Conservation (phyloP, 2,329 filamentous ascomycete genomes). For the Colletotrichum chlorophyti region DNA sequence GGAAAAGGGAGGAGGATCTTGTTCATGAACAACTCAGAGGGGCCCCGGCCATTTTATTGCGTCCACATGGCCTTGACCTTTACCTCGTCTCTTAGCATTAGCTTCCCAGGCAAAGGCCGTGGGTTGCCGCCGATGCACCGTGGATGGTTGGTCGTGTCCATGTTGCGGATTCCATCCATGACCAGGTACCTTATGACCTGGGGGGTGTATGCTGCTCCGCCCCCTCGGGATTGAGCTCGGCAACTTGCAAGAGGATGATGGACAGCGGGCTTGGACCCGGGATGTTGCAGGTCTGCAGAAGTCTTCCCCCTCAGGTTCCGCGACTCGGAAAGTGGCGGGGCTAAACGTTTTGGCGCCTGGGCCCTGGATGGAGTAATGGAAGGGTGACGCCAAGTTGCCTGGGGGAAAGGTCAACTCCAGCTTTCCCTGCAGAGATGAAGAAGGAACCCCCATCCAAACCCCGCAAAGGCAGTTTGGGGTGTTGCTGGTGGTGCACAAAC, state of each 20-base stretch:
- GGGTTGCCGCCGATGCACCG: slow-evolving; percentile 15
- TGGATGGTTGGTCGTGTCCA: not conserved
- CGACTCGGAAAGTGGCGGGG: slow-evolving; percentile 29
- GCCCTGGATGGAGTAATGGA: not conserved
- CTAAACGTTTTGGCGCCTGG: slow-evolving; percentile 27
- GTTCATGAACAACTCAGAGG: not conserved
- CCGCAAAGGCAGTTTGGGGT: slow-evolving; percentile 13
- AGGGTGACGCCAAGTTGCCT: not conserved
- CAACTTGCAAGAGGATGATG: slow-evolving; percentile 7
- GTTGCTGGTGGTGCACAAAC: too few species aligned
- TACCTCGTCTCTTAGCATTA: too few species aligned
- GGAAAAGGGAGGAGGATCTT: not conserved
- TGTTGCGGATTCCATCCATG: too few species aligned
- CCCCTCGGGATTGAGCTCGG: slow-evolving; percentile 29
- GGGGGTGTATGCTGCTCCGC: slow-evolving; percentile 26
- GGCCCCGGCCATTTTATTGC: slow-evolving; percentile 23
- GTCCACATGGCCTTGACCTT: slow-evolving; percentile 2
- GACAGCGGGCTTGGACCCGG: slow-evolving; percentile 7
- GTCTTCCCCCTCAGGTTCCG: slow-evolving; percentile 19
- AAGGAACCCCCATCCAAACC: slow-evolving; percentile 7
- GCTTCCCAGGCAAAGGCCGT: slow-evolving; percentile 22
- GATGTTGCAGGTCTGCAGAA: slow-evolving; percentile 4
- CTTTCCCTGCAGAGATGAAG: slow-evolving; percentile 6
- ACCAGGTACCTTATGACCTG: too few species aligned
- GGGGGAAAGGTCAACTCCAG: slow-evolving; percentile 9